These are phyloP conservation scores for Aspergillus incahuasiensis DNA, from an alignment of 495 filamentous ascomycete genomes.

Conservation along the genomic window DNA sequence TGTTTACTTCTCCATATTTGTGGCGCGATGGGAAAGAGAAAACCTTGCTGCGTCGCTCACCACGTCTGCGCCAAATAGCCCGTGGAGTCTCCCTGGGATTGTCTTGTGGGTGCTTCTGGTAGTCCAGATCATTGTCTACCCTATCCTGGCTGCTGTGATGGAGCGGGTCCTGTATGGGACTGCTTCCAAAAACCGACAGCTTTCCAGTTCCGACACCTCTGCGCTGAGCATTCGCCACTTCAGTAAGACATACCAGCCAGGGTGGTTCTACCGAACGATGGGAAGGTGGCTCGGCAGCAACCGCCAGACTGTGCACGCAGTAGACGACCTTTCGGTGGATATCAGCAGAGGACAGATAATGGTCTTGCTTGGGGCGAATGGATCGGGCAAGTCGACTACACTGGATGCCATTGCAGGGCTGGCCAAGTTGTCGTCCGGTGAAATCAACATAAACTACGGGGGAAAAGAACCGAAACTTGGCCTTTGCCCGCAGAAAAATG, in stretches of 20 bases:
- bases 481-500: conserved; percentile 85
- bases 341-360: conserved; percentile 72
- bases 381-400: conserved; percentile 81
- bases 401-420: conserved; percentile 80
- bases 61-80: conserved; percentile 52
- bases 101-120: conserved; percentile 65
- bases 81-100: conserved; percentile 60
- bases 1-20: conserved; percentile 62
- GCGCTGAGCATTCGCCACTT: conserved; percentile 64
- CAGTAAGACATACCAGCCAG: conserved; percentile 69
- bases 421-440: conserved; percentile 63
- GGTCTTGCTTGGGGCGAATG: conserved; percentile 80
- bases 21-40: conserved; percentile 63
- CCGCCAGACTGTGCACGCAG: conserved; percentile 64
- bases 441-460: conserved; percentile 53
- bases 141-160: conserved; percentile 62
- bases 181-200: conserved; percentile 54
- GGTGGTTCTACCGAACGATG: conserved; percentile 48
- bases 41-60: conserved; percentile 51
- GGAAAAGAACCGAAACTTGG: conserved; percentile 72
- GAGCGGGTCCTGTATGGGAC: conserved; percentile 76
- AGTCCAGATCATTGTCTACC: conserved; percentile 69
- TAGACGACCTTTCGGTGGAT: conserved; percentile 60
- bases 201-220: conserved; percentile 33
- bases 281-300: conserved; percentile 47